Evolutionary conservation across 345 rosid species (phyloP).

Genomic region (Lepidium africanum): DNA sequence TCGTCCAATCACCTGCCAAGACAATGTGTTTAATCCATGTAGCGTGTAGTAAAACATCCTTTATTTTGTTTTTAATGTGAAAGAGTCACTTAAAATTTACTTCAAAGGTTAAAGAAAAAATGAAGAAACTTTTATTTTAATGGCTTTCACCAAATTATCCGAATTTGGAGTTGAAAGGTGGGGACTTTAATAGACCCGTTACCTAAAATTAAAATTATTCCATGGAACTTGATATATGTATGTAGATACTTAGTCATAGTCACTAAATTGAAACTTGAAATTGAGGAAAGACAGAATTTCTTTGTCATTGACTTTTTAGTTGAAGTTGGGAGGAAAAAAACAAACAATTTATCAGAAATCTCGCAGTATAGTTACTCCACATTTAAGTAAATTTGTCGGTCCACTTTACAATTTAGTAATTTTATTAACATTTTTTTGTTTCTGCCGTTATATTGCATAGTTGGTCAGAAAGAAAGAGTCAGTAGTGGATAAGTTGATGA

Average conservation of each 20-base stretch:
- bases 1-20: too few relatives aligned
- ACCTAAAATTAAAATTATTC: conserved; percentile 4
- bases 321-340: not conserved
- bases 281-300: not conserved
- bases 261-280: not conserved
- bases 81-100: not conserved
- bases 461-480: not conserved
- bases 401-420: not conserved
- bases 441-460: conserved; percentile 2
- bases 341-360: not conserved
- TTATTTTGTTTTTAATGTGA: not conserved
- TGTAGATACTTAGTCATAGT: not conserved
- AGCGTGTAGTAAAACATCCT: too few relatives aligned
- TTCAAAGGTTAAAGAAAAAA: conserved; percentile 3
- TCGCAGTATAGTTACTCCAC: too few relatives aligned
- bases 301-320: conserved; percentile 14
- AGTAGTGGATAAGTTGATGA: not conserved
- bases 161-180: conserved; percentile 21
- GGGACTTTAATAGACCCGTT: conserved; percentile 22
- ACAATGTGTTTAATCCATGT: not conserved
- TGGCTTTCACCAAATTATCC: conserved; percentile 10
- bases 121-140: not conserved
- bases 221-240: not conserved
- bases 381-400: not conserved
- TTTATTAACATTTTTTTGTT: not conserved